Percentiles rank a stretch among this genome's conserved stretches.
Conservation (phyloP, 2,329 filamentous ascomycete species). For the Chaetoscypha palmicola region DNA sequence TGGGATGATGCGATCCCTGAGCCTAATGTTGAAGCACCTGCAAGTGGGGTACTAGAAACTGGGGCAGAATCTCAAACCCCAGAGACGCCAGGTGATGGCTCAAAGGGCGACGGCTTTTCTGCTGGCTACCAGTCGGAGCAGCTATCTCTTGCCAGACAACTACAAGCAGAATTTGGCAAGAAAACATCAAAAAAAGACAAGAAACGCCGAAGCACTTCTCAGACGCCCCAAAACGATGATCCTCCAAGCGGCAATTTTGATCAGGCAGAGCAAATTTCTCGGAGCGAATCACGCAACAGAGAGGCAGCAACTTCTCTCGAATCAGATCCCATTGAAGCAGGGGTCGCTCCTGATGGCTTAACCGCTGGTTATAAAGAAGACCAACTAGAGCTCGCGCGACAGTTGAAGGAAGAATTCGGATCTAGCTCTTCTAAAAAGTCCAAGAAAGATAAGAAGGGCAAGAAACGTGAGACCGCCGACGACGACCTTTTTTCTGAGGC, state of each 20-base stretch:
- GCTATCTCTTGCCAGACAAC: slow-evolving; percentile 24
- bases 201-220: slow-evolving; percentile 22
- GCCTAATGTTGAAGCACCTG: not conserved
- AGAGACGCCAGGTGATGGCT: slow-evolving; percentile 1
- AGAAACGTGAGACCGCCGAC: slow-evolving; percentile 8
- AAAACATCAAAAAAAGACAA: slow-evolving; percentile 35
- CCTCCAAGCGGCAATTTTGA: slow-evolving; percentile 17
- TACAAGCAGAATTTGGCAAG: slow-evolving; percentile 28
- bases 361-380: slow-evolving; percentile 22
- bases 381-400: slow-evolving; percentile 25
- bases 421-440: slow-evolving; percentile 33
- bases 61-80: slow-evolving; percentile 1
- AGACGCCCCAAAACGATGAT: slow-evolving; percentile 18
- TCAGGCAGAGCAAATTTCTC: slow-evolving; percentile 7
- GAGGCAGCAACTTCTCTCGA: slow-evolving; percentile 6
- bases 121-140: slow-evolving; percentile 25
- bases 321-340: slow-evolving; percentile 1
- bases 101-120: slow-evolving; percentile 16
- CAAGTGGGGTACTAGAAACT: not conserved
- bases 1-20: slow-evolving; percentile 13
- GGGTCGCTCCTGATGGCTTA: slow-evolving; percentile 13
- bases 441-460: slow-evolving; percentile 38
- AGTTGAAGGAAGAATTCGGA: slow-evolving; percentile 26
- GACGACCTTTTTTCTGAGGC: slow-evolving; percentile 1
- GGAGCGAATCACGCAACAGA: slow-evolving; percentile 6